These are phyloP conservation scores for Solanum ahanhuiri DNA, from an alignment of 257 asterid species.

Conservation along the genomic window DNA sequence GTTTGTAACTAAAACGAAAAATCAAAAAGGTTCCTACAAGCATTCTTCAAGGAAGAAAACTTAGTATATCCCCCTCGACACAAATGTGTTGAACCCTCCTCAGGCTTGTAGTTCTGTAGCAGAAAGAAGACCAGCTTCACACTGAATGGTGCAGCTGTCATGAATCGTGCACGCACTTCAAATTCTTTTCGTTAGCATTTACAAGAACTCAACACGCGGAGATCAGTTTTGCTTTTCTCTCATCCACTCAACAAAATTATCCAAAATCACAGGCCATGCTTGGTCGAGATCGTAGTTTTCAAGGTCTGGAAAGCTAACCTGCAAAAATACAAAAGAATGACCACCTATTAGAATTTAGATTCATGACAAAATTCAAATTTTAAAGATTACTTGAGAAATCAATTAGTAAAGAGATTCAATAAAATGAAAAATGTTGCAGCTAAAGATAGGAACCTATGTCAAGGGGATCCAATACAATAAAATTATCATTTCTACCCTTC, in stretches of 20 bases:
- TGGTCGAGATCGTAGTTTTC: constrained; percentile 18
- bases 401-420: neutral
- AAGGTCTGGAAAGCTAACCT: constrained; percentile 31
- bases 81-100: neutral
- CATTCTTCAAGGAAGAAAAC: neutral
- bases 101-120: neutral
- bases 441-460: neutral
- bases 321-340: neutral
- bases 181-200: neutral
- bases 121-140: neutral
- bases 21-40: neutral
- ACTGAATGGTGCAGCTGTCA: neutral
- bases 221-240: constrained; percentile 10
- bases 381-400: neutral
- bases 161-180: neutral
- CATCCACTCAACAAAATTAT: constrained; percentile 34
- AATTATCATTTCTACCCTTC: neutral
- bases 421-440: neutral
- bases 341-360: neutral
- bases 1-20: neutral
- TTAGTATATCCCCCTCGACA: neutral
- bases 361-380: neutral
- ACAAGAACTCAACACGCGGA: neutral
- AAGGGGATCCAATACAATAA: neutral
- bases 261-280: constrained; percentile 39